phyloP scores from a whole-genome alignment of 805 yeast species.

The Blastobotrys muscicola region DNA sequence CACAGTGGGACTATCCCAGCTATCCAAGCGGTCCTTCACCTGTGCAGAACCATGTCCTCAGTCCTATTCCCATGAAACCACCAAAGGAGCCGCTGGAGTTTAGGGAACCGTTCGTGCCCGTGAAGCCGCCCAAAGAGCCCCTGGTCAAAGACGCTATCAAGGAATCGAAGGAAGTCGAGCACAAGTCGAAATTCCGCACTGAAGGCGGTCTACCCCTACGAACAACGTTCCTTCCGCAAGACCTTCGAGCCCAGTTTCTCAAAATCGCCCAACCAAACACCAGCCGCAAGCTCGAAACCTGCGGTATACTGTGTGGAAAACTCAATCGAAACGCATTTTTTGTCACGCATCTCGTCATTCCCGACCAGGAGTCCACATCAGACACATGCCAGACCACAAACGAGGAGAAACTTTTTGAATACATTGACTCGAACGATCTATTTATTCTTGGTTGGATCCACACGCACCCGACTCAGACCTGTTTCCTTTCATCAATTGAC shows the following conservation, averaged over 20 bases:
- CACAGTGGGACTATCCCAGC: too few species aligned
- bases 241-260: slow-evolving; percentile 36
- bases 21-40: too few species aligned
- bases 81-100: too few species aligned
- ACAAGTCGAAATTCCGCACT: slow-evolving; percentile 29
- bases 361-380: slow-evolving; percentile 52
- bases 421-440: slow-evolving; percentile 44
- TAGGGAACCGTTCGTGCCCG: too few species aligned
- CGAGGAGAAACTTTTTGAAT: slow-evolving; percentile 50
- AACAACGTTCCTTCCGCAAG: slow-evolving; percentile 40
- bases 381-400: slow-evolving; percentile 54
- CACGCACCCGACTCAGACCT: slow-evolving; percentile 67
- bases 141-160: background rate
- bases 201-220: slow-evolving; percentile 51
- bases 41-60: too few species aligned
- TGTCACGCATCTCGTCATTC: slow-evolving; percentile 51
- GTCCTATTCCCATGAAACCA: too few species aligned
- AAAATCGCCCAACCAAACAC: slow-evolving; percentile 43
- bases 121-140: too few species aligned
- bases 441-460: slow-evolving; percentile 70
- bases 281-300: slow-evolving; percentile 43
- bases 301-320: slow-evolving; percentile 59
- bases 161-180: slow-evolving; percentile 10
- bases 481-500: slow-evolving; percentile 57
- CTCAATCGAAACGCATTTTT: slow-evolving; percentile 53